Base-by-base conservation (phyloP, 495 filamentous ascomycete species). In the Achaetomiella virescens region DNA sequence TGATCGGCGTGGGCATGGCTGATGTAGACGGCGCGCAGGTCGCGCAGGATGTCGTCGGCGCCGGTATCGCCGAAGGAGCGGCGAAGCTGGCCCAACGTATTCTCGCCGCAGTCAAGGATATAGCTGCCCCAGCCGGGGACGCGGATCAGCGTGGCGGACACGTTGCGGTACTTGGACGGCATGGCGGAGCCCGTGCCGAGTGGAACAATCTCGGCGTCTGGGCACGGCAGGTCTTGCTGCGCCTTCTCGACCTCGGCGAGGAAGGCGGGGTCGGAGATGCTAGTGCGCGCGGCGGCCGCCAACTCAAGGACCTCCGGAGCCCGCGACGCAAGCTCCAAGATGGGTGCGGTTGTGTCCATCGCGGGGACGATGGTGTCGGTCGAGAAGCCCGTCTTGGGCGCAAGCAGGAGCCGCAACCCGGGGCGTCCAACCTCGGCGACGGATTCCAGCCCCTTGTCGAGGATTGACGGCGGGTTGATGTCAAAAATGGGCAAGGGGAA, bases 1-100 rank as follows among this genome's bases (percentile, higher is more conserved):
- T 99, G 93, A 73, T 99, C 93, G 25, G 93, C 93, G 65, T 99
- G 93, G 48, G 92, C 71, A 70, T 99, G 93, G 64, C 88, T 92
- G 65, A 99, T 92, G 86, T 89, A 97, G 51, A 99, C 87, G 60
- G 82, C 79, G 36, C 86, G 88, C 24, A 99, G 75, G 55, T 96
- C 88, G 51, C 75, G 73, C 12, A 97, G 73, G 11, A 96, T 73
- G 33, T 84, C 78, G n/a, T 75, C 73, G 6, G 91, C 68, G 60
- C 90, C 77, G 20, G 75, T 69, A 5, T 76, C 71, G 3, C 76
- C 75, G 61, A 85, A 95, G 3, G 87, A 71, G 40, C 93, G 87
- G 51, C 82, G 82, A 20, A 99, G 69, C 65, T 97, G 91, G n/a
- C 93, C 93, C 15, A 97, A 76, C 0, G 93, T 97, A 60, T 88